Evolutionary conservation across 768 basidiomycete genomes (phyloP), one percentile per base, ranked within the genome.

Genomic region (Leccinellum albellum): DNA sequence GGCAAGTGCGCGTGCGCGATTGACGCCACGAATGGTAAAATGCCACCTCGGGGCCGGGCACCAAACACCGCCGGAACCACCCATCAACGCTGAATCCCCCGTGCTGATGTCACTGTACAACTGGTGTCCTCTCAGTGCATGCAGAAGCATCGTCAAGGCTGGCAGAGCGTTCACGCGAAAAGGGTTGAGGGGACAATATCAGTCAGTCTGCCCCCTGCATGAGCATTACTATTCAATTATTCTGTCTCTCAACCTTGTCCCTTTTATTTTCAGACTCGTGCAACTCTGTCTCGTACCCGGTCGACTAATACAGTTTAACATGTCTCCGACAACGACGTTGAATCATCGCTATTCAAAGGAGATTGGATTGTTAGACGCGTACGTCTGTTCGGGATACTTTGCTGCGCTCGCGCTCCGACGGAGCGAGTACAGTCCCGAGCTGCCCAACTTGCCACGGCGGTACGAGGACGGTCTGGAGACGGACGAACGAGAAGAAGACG

Each of bases 391-490:
- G n/a, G 94, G 95, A 9, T 87, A 88, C 66, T 78, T 91, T 55
- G 90, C 89, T 20, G 83, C 86, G 20, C 79, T 82, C 61, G 77
- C 81, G 15, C 77, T 91, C 32, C 85, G 85, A 6, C 73, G 75
- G 50, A 82, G 82, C n/a, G 82, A 91, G 66, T 87, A 83, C 67
- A 73, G 74, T 46, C 81, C 86, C 5, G 78, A 83, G 63, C 73
- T 71, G 15, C 72, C 75, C 2, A 70, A 76, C 9, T 72, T 80
- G 31, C 83, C 91, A 1, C 83, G 91, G 10, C 84, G 91, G 47
- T 98, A 97, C 68, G 80, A 86, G 54, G 96, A 98, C 66, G 95
- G 95, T 1, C 76, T 98, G 12, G 91, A 96, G 72, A 85, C 86
- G 12, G 82, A 91, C 60, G 95, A 98, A 63, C 79, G 82, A 9